Evolutionary conservation across 257 asterid genomes (phyloP).

Genomic region (Solanum virginianum): DNA sequence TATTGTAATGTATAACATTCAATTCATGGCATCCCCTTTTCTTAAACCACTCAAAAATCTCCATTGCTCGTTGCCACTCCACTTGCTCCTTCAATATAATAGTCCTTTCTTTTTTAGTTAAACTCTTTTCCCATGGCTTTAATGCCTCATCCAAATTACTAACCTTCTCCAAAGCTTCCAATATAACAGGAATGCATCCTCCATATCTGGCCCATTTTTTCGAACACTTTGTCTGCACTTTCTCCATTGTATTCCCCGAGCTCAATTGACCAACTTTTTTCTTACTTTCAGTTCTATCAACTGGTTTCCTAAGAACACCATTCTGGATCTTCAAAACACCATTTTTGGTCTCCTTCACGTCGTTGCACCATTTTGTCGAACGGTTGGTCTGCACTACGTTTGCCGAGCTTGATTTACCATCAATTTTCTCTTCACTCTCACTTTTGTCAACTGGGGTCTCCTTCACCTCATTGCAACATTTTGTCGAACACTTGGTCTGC

Average conservation of each 20-base stretch:
- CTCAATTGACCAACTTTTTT: not conserved
- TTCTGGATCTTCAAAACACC: no score
- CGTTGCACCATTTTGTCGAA: conserved; percentile 58
- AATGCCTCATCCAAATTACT: conserved; percentile 65
- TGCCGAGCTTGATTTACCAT: not conserved
- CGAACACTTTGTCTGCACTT: conserved; percentile 51
- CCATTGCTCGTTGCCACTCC: conserved; percentile 75
- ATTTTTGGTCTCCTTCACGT: not conserved
- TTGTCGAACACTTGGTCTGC: conserved; percentile 58
- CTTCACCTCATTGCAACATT: conserved; percentile 22
- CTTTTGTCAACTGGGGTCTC: not conserved
- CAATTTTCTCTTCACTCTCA: not conserved
- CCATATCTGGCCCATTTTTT: conserved; percentile 78
- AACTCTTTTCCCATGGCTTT: conserved; percentile 61
- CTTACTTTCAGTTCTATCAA: not conserved
- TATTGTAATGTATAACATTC: conserved; percentile 84
- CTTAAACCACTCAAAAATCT: conserved; percentile 83
- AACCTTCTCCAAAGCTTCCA: conserved; percentile 46
- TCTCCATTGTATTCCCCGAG: conserved; percentile 1
- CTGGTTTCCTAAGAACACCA: not conserved
- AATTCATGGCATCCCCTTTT: conserved; percentile 61
- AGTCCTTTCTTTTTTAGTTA: conserved; percentile 75
- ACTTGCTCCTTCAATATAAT: conserved; percentile 85
- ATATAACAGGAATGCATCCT: conserved; percentile 66
- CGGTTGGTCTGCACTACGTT: conserved; percentile 26